Base-by-base conservation (phyloP, 1,284 basidiomycete genomes). In the Ganoderma resinaceum region DNA sequence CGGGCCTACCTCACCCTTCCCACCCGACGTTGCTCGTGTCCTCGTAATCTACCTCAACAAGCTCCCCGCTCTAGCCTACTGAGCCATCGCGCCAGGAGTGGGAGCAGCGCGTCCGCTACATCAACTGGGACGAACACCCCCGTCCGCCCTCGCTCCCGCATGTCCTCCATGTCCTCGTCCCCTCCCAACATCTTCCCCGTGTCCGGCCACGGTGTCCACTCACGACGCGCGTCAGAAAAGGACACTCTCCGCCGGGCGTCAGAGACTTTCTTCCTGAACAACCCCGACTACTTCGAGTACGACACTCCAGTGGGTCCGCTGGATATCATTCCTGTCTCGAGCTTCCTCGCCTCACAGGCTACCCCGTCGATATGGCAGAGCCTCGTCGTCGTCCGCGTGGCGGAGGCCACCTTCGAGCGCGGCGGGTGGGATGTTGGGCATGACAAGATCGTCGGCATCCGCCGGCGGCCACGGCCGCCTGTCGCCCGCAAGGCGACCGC, bases 141-240 rank as follows among this genome's bases (percentile, higher is more conserved):
- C 7, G 75, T 81, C 18, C 81, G 82, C 26, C 79, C 83, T 4
- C 84, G 86, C 60, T 82, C 85, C 40, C 81, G 87, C 63, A 78
- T 80, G 59, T 72, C 80, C 2, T 82, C 82, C 7, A 67, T 82
- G 46, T 78, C 80, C n/a, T 77, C 78, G 12, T 76, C 78, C 9
- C 74, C 74, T 3, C 82, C 86, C 7, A 79, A 84, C 8, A 82
- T 86, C 26, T 94, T 93, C 76, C 93, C 93, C 18, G 85, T 93
- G 35, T 94, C 93, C 18, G 90, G 85, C 6, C 93, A 95, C 75
- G 93, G 93, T 11, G 83, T 90, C 29, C 90, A 93, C 73, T 90
- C 91, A 40, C 86, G 91, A 49, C 84, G 91, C 58, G 84, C 85
- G 23, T 91, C 91, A 5, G 91, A 92, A 74, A 91, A 90, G 78